Base-by-base conservation (phyloP, 208 protist genomes). In the Crithidia expoeki region DNA sequence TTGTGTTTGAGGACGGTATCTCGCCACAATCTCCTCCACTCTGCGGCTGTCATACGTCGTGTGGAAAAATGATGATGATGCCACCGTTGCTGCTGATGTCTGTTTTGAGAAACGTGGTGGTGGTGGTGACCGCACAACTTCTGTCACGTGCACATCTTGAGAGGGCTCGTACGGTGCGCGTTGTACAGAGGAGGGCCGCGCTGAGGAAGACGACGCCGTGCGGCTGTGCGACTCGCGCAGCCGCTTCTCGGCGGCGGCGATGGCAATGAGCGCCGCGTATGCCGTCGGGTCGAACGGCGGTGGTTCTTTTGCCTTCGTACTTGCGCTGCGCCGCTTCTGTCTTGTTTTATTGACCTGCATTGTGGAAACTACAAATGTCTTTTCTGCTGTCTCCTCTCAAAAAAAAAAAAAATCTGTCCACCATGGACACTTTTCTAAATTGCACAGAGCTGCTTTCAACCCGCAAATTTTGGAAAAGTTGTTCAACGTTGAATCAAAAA, bases 241-340 rank as follows among this genome's bases (percentile, higher is more conserved):
- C 34, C 72, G 72, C 30, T 72, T 71, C 51, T 72, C 50, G 7
- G 72, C 72, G 0, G 72, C 72, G 14, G 63, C 46, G 4, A 72
- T 67, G 23, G 68, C 74, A 17, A 80, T 75, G 56, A 66, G 63
- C 7, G 74, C 68, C 2, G 74, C 74, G 63, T 80, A 80, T 17
- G 74, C 74, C 21, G 67, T 44, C 32, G 74, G 74, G 57, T 80
- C 74, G 21, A 80, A 80, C 0, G 52, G 42, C 42, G 19, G 19
- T 17, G 52, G 28, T 9, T 27, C 58, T 7, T 47, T 57, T 1
- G 61, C 19, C n/a, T 32, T 47, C 2, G 9, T 47, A 21, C 32
- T 52, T 7, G 36, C 52, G 47, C 33, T 44, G 30, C 60, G 60
- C n/a, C 47, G 62, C 50, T 42, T 51, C 21, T 27, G 44, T 42